phyloP scores from a whole-genome alignment of 2,329 filamentous ascomycete species.

The Microdochium bolleyi region DNA sequence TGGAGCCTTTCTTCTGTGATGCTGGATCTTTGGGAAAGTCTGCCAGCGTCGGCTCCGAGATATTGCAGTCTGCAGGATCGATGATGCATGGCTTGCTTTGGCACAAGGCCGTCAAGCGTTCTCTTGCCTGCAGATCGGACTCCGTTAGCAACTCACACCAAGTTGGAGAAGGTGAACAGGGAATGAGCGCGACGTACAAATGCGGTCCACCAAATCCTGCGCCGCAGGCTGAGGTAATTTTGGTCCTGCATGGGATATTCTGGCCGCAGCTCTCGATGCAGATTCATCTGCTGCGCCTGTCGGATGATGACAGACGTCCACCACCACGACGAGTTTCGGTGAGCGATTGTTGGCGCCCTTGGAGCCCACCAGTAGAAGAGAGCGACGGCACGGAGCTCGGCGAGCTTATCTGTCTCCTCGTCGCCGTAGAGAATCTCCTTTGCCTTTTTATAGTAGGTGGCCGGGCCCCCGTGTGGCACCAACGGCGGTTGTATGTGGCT shows the following conservation, averaged over 20 bases:
- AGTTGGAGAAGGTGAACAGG: neutral
- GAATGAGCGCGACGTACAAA: constrained; percentile 10
- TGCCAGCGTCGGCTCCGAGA: constrained; percentile 23
- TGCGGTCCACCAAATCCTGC: constrained; percentile 33
- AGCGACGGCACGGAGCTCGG: constrained; percentile 24
- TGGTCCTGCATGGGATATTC: constrained; percentile 10
- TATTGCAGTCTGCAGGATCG: constrained; percentile 30
- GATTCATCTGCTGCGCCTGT: constrained; percentile 33
- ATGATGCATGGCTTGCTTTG: constrained; percentile 35
- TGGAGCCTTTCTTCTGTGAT: constrained; percentile 23
- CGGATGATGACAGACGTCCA: constrained; percentile 34
- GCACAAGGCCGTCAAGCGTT: constrained; percentile 30
- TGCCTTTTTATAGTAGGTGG: constrained; percentile 29
- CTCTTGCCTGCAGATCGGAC: constrained; percentile 14
- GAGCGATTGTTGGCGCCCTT: constrained; percentile 24
- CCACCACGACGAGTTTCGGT: constrained; percentile 34
- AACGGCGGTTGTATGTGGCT: constrained; percentile 33
- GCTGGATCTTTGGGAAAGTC: constrained; percentile 25
- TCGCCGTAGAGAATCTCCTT: constrained; percentile 30
- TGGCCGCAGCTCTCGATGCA: constrained; percentile 27
- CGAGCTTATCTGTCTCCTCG: constrained; percentile 26
- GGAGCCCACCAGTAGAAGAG: constrained; percentile 38
- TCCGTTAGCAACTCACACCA: neutral
- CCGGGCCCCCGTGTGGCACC: constrained; percentile 26
- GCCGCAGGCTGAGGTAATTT: constrained; percentile 17